Evolutionary conservation across 2,329 filamentous ascomycete genomes (phyloP).

Genomic region (Ascochyta koolunga): DNA sequence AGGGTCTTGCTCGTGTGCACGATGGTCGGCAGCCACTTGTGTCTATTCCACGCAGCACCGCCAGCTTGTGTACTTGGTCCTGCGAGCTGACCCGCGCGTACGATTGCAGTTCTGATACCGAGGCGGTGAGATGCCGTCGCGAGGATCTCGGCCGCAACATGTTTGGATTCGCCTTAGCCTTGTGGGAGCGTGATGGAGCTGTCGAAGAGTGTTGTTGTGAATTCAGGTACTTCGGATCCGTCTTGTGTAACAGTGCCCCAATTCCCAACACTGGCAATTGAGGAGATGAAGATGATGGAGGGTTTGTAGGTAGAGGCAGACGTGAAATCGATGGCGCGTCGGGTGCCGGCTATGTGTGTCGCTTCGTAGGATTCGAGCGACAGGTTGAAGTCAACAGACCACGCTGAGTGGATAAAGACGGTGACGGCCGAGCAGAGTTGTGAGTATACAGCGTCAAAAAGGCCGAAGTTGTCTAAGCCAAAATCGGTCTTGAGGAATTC

Average conservation of each 20-base stretch:
- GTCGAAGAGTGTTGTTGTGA: conserved; percentile 37
- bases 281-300: conserved; percentile 48
- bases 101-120: conserved; percentile 29
- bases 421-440: conserved; percentile 36
- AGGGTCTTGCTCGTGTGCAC: conserved; percentile 28
- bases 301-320: conserved; percentile 2
- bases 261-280: conserved; percentile 42
- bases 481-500: conserved; percentile 20
- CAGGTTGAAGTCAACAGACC: conserved; percentile 61
- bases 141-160: conserved; percentile 43
- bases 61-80: conserved; percentile 24
- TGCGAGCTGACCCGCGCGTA: conserved; percentile 41
- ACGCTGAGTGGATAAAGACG: conserved; percentile 58
- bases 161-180: conserved; percentile 50
- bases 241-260: conserved; percentile 8
- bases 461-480: conserved; percentile 45
- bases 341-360: conserved; percentile 18
- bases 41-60: conserved; percentile 30
- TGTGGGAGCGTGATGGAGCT: conserved; percentile 34
- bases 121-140: conserved; percentile 35
- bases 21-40: conserved; percentile 39
- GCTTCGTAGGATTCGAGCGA: conserved; percentile 25
- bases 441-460: conserved; percentile 32
- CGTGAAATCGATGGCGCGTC: conserved; percentile 17
- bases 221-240: conserved; percentile 13